Evolutionary conservation across 352 stramenopile species (phyloP), one percentile per base, ranked within the genome.

Genomic region (Phytophthora podocarpi): DNA sequence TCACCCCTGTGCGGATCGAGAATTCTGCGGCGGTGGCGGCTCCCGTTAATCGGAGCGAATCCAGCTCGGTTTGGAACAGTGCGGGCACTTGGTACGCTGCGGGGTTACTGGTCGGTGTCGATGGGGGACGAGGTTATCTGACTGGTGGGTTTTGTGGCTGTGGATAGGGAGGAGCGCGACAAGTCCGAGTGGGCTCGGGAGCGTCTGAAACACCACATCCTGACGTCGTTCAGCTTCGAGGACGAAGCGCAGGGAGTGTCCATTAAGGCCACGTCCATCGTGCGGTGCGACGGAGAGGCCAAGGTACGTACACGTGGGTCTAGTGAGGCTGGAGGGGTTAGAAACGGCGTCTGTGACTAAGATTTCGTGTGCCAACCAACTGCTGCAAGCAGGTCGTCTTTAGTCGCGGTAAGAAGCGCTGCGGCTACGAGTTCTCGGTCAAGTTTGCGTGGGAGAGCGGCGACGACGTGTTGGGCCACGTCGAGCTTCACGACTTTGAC

Each of bases 401-500:
- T 48, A 93, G 84, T 57, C 82, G 86, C 32, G 82, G 86, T 36
- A 91, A 92, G 72, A 95, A 95, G 64, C 86, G 86, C 36, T 95
- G 86, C 39, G 84, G 86, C 5, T 95, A 92, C 56, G 84, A 95
- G 36, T 78, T 95, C 24, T 81, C 77, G 41, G 71, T 95, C 68
- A 92, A 92, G 66, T 95, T 92, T 47, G 80, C 83, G 51, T 93
- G 83, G 75, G 32, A 69, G 13, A 78, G 75, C 2, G 67, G 71
- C 34, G 67, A 78, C 4, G 72, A 82, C 16, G 74, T 88, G 15
- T 76, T 73, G 28, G 86, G 86, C 24, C 67, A 90, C 46, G 70
- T 95, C 15, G 82, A 95, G 64, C 59, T 95, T 27, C 80, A 91
- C 49, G 86, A 93, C 70, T 95, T 95, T 61, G 86, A 95, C 45